Evolutionary conservation across 768 basidiomycete genomes (phyloP).

Genomic region (Termitomyces bulborhizus): DNA sequence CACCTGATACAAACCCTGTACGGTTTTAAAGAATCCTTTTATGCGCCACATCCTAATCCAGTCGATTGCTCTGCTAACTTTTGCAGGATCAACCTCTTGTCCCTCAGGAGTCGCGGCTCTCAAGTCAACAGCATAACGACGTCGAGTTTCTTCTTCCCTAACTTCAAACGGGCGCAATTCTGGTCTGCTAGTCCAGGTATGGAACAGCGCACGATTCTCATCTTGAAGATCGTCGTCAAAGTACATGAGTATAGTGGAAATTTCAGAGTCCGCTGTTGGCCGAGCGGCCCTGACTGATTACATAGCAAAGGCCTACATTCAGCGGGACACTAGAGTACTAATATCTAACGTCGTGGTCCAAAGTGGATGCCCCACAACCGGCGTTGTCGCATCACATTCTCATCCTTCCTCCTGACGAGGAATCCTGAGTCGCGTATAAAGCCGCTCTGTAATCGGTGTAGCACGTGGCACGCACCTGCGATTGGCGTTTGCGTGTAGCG

Average conservation of each 20-base stretch:
- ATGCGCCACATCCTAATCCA: neutral
- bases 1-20: constrained; percentile 2
- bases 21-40: neutral
- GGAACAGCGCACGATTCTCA: neutral
- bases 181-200: neutral
- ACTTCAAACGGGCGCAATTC: neutral
- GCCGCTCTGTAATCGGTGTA: too few relatives aligned
- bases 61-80: neutral
- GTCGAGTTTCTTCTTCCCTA: neutral
- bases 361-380: too few relatives aligned
- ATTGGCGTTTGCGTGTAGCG: too few relatives aligned
- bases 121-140: neutral
- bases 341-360: too few relatives aligned
- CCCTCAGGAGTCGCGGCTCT: neutral
- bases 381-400: too few relatives aligned
- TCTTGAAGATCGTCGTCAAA: neutral
- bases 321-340: too few relatives aligned
- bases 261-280: too few relatives aligned
- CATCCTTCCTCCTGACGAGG: too few relatives aligned
- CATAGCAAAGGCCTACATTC: too few relatives aligned
- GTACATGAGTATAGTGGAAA: neutral
- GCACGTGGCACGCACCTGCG: too few relatives aligned
- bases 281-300: too few relatives aligned
- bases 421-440: too few relatives aligned
- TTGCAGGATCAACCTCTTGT: neutral